Conservation (phyloP, 2,329 filamentous ascomycete genomes). For the Sphaerulina vaccinii region DNA sequence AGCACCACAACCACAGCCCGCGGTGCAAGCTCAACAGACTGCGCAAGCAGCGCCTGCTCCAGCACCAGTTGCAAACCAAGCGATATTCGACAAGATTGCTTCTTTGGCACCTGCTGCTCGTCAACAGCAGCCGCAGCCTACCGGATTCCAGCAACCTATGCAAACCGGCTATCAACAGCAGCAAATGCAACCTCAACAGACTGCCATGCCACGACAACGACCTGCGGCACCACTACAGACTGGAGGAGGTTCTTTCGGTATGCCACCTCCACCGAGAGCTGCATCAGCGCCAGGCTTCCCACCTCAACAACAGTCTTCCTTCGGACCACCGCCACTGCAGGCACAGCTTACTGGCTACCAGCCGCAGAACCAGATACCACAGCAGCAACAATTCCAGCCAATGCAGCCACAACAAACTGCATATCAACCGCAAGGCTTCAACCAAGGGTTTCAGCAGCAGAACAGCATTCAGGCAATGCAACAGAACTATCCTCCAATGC, state of each 20-base stretch:
- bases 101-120: constrained; percentile 32
- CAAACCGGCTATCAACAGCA: constrained; percentile 27
- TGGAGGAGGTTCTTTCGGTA: constrained; percentile 63
- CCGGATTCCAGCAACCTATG: constrained; percentile 32
- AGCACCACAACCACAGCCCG: constrained; percentile 46
- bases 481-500: constrained; percentile 34
- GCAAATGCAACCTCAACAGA: too few relatives aligned
- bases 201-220: constrained; percentile 59
- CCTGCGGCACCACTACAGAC: constrained; percentile 66
- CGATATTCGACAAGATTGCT: constrained; percentile 53
- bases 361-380: constrained; percentile 40
- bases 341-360: constrained; percentile 77
- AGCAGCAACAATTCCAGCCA: constrained; percentile 40
- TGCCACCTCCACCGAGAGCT: constrained; percentile 76
- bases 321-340: constrained; percentile 72
- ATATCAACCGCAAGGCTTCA: constrained; percentile 39
- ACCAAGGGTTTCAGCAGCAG: constrained; percentile 43
- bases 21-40: constrained; percentile 46
- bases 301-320: constrained; percentile 58
- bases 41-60: constrained; percentile 26
- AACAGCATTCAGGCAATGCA: constrained; percentile 35
- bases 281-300: constrained; percentile 77
- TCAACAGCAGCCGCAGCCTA: constrained; percentile 36
- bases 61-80: constrained; percentile 38
- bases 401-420: constrained; percentile 41